These are phyloP conservation scores for Proliferodiscus dingleyae DNA, from an alignment of 2,329 filamentous ascomycete genomes.

Conservation along the genomic window DNA sequence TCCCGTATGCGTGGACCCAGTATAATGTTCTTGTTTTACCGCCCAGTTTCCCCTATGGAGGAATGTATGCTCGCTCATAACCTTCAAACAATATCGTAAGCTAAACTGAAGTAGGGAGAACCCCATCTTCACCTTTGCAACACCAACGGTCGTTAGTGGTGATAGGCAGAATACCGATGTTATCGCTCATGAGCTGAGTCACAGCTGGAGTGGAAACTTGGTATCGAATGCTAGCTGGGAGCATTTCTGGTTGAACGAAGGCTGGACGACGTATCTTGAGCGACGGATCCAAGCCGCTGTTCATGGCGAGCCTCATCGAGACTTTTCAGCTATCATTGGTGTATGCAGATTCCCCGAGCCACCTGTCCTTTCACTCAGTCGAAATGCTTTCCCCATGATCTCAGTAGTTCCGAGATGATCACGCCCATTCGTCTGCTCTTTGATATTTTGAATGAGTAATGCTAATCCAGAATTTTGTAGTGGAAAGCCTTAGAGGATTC, in stretches of 20 bases:
- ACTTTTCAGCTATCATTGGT: slow-evolving; percentile 96
- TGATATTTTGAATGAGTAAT: too few relatives aligned
- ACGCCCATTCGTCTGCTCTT: too few relatives aligned
- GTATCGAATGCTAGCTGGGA: slow-evolving; percentile 78
- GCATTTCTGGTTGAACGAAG: slow-evolving; percentile 71
- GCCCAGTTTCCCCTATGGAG: slow-evolving; percentile 84
- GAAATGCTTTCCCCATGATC: too few relatives aligned
- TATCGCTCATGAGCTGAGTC: slow-evolving; percentile 78
- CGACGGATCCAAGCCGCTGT: slow-evolving; percentile 72
- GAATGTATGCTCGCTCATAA: too few relatives aligned
- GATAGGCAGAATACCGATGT: slow-evolving; percentile 91
- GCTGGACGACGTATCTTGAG: slow-evolving; percentile 95
- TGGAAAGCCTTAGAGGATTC: too few relatives aligned
- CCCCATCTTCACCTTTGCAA: slow-evolving; percentile 91
- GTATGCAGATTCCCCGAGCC: too few relatives aligned
- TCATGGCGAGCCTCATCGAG: slow-evolving; percentile 79
- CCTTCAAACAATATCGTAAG: too few relatives aligned
- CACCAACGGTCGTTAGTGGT: slow-evolving; percentile 88
- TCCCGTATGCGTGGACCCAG: slow-evolving; percentile 87
- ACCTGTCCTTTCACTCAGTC: too few relatives aligned
- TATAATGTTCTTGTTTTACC: slow-evolving; percentile 93
- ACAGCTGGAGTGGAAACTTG: slow-evolving; percentile 85
- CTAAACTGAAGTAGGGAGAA: too few relatives aligned
- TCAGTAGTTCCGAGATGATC: too few relatives aligned
- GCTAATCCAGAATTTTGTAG: too few relatives aligned